phyloP scores from a whole-genome alignment of 768 basidiomycete species.

The Hygrocybe punicea region DNA sequence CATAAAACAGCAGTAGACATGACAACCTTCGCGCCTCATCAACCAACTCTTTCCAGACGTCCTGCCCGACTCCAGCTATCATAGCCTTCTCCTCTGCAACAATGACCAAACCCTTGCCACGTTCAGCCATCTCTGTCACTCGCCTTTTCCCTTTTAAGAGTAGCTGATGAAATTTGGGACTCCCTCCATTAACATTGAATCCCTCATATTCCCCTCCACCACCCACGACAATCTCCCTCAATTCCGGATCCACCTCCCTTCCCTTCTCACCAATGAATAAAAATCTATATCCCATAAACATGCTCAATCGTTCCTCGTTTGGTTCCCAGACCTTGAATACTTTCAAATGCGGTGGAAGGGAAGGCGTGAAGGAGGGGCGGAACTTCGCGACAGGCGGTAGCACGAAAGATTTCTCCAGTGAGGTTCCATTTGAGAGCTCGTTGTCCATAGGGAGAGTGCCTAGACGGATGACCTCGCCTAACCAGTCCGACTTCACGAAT shows the following conservation, averaged over 20 bases:
- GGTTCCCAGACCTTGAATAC: constrained; percentile 61
- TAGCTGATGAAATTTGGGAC: constrained; percentile 48
- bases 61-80: constrained; percentile 48
- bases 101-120: constrained; percentile 47
- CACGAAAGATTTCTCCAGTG: constrained; percentile 49
- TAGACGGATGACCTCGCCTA: constrained; percentile 55
- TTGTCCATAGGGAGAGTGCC: constrained; percentile 37
- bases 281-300: constrained; percentile 55
- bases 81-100: constrained; percentile 51
- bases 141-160: constrained; percentile 45
- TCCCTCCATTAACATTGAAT: constrained; percentile 52
- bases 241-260: constrained; percentile 45
- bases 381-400: constrained; percentile 55
- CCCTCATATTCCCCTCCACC: constrained; percentile 62
- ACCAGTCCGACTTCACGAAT: constrained; percentile 68
- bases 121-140: constrained; percentile 35
- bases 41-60: constrained; percentile 53
- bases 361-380: constrained; percentile 54
- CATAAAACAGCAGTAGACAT: not conserved
- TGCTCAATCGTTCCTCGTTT: constrained; percentile 55
- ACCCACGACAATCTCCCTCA: constrained; percentile 52
- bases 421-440: constrained; percentile 33
- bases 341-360: constrained; percentile 48
- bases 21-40: constrained; percentile 50
- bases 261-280: constrained; percentile 57